phyloP scores from a whole-genome alignment of 2,329 filamentous ascomycete species.

The Raffaelea deltoideospora region DNA sequence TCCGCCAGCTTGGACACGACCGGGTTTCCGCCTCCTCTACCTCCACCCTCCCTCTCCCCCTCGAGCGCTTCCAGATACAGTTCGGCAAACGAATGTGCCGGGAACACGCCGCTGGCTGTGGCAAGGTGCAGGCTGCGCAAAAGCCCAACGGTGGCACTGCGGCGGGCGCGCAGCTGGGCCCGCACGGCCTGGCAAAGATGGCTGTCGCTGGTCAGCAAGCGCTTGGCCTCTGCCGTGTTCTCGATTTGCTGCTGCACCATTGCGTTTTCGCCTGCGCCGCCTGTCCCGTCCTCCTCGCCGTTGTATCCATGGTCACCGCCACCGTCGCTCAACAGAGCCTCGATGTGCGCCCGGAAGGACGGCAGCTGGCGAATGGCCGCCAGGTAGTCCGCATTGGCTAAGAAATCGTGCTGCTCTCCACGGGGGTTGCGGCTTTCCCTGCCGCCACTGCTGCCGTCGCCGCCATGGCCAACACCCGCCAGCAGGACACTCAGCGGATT shows the following conservation, averaged over 20 bases:
- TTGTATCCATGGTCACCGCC: constrained; percentile 22
- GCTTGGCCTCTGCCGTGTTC: background rate
- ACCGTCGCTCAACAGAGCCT: constrained; percentile 27
- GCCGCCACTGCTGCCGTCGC: too few relatives aligned
- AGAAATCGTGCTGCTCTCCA: constrained; percentile 5
- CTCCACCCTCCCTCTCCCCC: background rate
- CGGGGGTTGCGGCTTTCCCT: constrained; percentile 1
- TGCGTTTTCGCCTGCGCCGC: too few relatives aligned
- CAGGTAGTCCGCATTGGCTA: constrained; percentile 40
- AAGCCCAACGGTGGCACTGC: constrained; percentile 22
- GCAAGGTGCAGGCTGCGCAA: constrained; percentile 34
- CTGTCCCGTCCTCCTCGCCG: too few relatives aligned
- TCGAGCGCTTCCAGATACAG: constrained; percentile 46
- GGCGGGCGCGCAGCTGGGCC: constrained; percentile 18
- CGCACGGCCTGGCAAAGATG: constrained; percentile 19
- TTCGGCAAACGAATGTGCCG: constrained; percentile 25
- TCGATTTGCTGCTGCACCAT: constrained; percentile 41
- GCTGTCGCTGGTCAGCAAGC: background rate
- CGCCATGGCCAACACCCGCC: too few relatives aligned
- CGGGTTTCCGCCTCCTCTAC: constrained; percentile 25
- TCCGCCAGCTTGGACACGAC: constrained; percentile 30
- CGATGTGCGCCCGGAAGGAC: constrained; percentile 48
- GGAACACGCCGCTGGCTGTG: constrained; percentile 17
- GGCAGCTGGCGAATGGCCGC: constrained; percentile 52
- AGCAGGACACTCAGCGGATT: constrained; percentile 57